Base-by-base conservation (phyloP, 805 yeast genomes). In the Yarrowia keelungensis region DNA sequence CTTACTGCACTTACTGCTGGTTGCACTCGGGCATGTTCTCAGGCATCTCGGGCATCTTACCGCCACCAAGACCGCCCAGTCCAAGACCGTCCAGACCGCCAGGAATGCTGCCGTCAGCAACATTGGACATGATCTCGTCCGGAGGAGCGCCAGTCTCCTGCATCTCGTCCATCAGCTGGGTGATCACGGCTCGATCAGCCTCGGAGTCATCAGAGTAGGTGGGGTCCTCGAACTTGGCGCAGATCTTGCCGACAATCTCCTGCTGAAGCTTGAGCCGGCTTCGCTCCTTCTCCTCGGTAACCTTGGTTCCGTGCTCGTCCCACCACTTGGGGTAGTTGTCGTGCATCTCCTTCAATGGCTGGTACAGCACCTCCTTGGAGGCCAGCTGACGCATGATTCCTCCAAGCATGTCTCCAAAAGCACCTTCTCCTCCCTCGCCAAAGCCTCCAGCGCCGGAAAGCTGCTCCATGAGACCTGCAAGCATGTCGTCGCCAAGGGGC, bases 61-160 rank as follows among this genome's bases (percentile, higher is more conserved):
- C 71, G n/a, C 68, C 72, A 35, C 68, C 70, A 16, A 73, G 58
- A 61, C 73, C 73, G 11, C 79, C 72, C 22, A 56, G 64, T 56
- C 64, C 65, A 45, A 59, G 65, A 35, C 65, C 65, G 22, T 59
- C 65, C 9, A 59, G 65, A 19, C 65, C 65, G 15, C 83, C 84
- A 1, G 79, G 78, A 26, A 81, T 79, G 9, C 81, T 81, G 26
- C 81, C 78, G 16, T 80, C 81, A 7, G 79, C 83, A 79, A 78
- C 80, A 41, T 84, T 88, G 36, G 89, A 90, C 70, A 89, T 85
- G 45, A 91, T 80, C 65, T 90, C 97, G 14, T 83, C 76, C 5
- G 97, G 97, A 1, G 96, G 96, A 74, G 90, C 87, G 0, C 97
- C 96, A 39, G 89, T 79, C 59, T 85, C 88, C 76, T 91, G 83